phyloP scores from a whole-genome alignment of 495 filamentous ascomycete genomes.

The Penicillium goetzii region DNA sequence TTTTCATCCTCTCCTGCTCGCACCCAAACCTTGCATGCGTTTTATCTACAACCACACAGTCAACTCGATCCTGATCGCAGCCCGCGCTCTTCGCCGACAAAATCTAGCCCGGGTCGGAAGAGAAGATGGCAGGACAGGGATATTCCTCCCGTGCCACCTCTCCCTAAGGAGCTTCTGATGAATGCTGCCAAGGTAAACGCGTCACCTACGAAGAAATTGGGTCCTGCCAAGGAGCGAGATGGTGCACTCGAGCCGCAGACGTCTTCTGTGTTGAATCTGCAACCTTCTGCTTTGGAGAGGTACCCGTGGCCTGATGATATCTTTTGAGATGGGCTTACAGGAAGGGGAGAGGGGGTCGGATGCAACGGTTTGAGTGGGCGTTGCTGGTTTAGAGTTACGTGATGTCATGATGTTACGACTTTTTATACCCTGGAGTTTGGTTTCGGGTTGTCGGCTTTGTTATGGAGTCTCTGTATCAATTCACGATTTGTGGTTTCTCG shows the following conservation, averaged over 20 bases:
- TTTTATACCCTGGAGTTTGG: conserved; percentile 26
- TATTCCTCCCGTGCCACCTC: conserved; percentile 51
- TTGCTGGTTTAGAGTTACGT: conserved; percentile 2
- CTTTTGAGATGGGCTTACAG: conserved; percentile 35
- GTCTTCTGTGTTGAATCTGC: conserved; percentile 9
- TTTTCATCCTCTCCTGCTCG: conserved; percentile 33
- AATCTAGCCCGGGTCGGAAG: conserved; percentile 23
- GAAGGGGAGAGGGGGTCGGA: neutral
- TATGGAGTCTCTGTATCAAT: neutral
- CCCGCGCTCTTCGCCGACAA: conserved; percentile 24
- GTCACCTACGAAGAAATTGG: conserved; percentile 37
- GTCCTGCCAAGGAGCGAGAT: conserved; percentile 2
- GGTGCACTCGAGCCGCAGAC: conserved; percentile 15
- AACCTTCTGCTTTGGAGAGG: conserved; percentile 25
- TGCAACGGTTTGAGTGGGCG: neutral
- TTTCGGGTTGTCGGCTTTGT: conserved; percentile 5
- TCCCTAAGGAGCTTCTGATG: conserved; percentile 45
- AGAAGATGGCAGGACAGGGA: conserved; percentile 35
- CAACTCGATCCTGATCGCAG: conserved; percentile 31
- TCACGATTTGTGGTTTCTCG: neutral
- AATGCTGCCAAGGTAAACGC: conserved; percentile 41
- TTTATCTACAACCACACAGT: conserved; percentile 30
- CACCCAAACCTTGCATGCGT: conserved; percentile 23
- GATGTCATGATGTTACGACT: conserved; percentile 28
- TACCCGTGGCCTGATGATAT: conserved; percentile 55